Evolutionary conservation across 768 basidiomycete species (phyloP).

Genomic region (Amanita brunnescens): DNA sequence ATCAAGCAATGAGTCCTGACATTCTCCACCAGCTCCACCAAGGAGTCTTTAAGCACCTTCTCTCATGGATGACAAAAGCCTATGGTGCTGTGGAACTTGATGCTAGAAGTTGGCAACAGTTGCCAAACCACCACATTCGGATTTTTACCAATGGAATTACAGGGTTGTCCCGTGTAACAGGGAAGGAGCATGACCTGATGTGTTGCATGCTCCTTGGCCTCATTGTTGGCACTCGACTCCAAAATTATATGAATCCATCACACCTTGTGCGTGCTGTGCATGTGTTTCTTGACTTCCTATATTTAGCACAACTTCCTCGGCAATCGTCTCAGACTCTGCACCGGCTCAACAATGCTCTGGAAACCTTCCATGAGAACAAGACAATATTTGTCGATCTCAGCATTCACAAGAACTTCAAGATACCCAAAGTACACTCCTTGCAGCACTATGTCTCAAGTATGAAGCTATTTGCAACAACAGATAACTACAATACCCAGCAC

Average conservation of each 20-base stretch:
- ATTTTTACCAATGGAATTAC: constrained; percentile 28
- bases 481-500: no score
- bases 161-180: constrained; percentile 20
- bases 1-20: no score
- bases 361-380: constrained; percentile 29
- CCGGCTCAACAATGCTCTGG: constrained; percentile 17
- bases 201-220: constrained; percentile 23
- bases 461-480: no score
- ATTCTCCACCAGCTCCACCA: no score
- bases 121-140: constrained; percentile 25
- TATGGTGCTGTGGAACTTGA: constrained; percentile 26
- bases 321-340: background rate
- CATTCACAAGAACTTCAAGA: constrained; percentile 26
- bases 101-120: constrained; percentile 21
- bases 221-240: constrained; percentile 26
- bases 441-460: constrained; percentile 28
- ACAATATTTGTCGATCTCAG: constrained; percentile 25
- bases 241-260: constrained; percentile 25
- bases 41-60: constrained; percentile 26
- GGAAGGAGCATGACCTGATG: constrained; percentile 28
- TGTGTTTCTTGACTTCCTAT: background rate
- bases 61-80: constrained; percentile 20
- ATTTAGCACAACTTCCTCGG: background rate
- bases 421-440: constrained; percentile 34
- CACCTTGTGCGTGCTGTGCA: background rate